These are phyloP conservation scores for Cicer yamashitae DNA, from an alignment of 306 rosid genomes.

Conservation along the genomic window DNA sequence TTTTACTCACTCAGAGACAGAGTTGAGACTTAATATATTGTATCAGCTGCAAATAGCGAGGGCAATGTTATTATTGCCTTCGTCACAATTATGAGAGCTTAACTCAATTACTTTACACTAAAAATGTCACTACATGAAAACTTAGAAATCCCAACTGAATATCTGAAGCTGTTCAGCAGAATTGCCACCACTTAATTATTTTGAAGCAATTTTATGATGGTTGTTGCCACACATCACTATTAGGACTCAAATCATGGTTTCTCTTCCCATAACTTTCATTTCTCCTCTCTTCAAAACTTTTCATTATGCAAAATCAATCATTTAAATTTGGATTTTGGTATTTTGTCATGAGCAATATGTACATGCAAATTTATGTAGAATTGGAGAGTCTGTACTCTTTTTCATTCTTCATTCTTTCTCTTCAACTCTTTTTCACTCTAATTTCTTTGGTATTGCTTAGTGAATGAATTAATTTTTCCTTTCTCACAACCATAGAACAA, in stretches of 20 bases:
- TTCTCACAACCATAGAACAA: too few species aligned
- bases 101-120: background rate
- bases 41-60: background rate
- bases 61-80: background rate
- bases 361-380: background rate
- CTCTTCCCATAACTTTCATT: background rate
- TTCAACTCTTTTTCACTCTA: too few species aligned
- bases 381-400: background rate
- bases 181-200: background rate
- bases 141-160: background rate
- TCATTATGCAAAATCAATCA: background rate
- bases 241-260: background rate
- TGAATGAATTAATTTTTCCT: too few species aligned
- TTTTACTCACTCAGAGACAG: background rate
- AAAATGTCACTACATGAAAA: background rate
- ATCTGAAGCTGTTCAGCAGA: too few species aligned
- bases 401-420: too few species aligned
- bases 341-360: background rate
- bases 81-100: background rate
- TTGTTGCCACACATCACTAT: background rate
- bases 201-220: background rate
- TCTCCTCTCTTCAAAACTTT: background rate
- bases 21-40: slow-evolving; percentile 10
- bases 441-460: too few species aligned
- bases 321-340: background rate